Conservation (phyloP, 2,329 filamentous ascomycete species). For the Mollisia scopiformis region DNA sequence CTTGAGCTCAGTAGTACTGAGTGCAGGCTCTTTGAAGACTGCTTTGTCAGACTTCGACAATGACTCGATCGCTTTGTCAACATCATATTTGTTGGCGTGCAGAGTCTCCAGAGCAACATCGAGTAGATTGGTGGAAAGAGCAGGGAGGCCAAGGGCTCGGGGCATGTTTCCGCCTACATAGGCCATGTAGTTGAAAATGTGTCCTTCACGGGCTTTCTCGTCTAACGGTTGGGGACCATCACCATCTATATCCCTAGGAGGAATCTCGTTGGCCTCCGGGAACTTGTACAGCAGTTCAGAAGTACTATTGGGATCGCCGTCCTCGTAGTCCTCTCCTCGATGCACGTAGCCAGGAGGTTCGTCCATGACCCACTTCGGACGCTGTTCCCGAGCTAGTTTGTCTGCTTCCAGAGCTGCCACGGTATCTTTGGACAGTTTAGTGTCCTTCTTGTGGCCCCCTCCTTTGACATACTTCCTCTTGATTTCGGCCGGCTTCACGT, state of each 20-base stretch:
- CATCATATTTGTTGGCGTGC: conserved; percentile 71
- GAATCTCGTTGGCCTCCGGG: conserved; percentile 53
- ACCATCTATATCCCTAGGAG: conserved; percentile 38
- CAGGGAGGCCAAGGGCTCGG: conserved; percentile 68
- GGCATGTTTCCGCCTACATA: conserved; percentile 72
- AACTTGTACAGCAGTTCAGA: conserved; percentile 80
- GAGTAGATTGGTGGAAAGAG: conserved; percentile 81
- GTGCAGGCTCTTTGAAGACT: conserved; percentile 81
- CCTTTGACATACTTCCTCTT: conserved; percentile 75
- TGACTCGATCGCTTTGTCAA: conserved; percentile 69
- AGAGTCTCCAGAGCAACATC: conserved; percentile 81
- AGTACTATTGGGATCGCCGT: conserved; percentile 75
- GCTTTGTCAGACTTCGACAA: conserved; percentile 70
- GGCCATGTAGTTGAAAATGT: conserved; percentile 76
- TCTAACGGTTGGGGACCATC: conserved; percentile 32
- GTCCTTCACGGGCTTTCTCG: conserved; percentile 41
- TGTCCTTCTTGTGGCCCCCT: conserved; percentile 70
- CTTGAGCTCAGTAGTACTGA: conserved; percentile 78
- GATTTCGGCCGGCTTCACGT: conserved; percentile 84
- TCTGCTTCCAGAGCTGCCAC: conserved; percentile 81
- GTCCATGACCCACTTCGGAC: conserved; percentile 93
- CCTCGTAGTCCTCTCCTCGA: conserved; percentile 75
- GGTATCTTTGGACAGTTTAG: conserved; percentile 78
- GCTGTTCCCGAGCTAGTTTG: conserved; percentile 75
- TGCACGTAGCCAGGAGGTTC: conserved; percentile 84